These are phyloP conservation scores for Cyclotella sp. DNA, from an alignment of 108 stramenopile species.

Conservation along the genomic window DNA sequence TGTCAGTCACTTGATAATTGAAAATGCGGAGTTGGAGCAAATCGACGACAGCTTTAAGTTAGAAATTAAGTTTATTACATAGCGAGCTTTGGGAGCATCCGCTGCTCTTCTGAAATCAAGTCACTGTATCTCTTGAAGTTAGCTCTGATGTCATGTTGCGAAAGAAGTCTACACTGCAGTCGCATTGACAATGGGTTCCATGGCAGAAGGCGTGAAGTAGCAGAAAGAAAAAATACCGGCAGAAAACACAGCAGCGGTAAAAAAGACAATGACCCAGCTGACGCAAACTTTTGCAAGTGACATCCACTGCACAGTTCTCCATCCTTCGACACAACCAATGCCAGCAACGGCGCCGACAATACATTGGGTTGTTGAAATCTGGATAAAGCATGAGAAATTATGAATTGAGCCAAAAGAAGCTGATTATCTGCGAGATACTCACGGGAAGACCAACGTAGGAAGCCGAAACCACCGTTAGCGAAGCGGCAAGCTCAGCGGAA, in stretches of 20 bases:
- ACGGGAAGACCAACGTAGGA: slow-evolving; percentile 64
- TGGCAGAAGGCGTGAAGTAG: slow-evolving; percentile 5
- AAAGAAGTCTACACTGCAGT: too few species aligned
- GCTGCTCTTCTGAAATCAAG: too few species aligned
- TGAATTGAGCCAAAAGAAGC: neutral
- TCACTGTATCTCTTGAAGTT: too few species aligned
- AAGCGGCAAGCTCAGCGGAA: slow-evolving; percentile 59
- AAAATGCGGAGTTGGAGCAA: too few species aligned
- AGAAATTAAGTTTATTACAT: too few species aligned
- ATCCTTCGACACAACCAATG: slow-evolving; percentile 55
- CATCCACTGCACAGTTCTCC: slow-evolving; percentile 48
- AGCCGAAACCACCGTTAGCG: slow-evolving; percentile 61
- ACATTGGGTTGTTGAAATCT: slow-evolving; percentile 62
- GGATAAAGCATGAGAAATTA: neutral
- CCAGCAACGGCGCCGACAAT: slow-evolving; percentile 65
- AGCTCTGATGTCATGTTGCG: too few species aligned
- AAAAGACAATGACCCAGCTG: slow-evolving; percentile 60
- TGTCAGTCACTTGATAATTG: too few species aligned
- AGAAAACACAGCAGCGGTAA: slow-evolving; percentile 35
- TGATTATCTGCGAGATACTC: neutral
- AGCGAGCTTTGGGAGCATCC: too few species aligned
- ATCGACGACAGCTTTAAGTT: too few species aligned
- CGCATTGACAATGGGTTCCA: too few species aligned
- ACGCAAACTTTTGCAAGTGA: slow-evolving; percentile 23
- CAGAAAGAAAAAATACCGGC: slow-evolving; percentile 47